A percentile compares a stretch with the other conserved stretches of the same genome.
Evolutionary conservation across 1,284 basidiomycete genomes (phyloP).

Genomic region (Malassezia yamatoensis): DNA sequence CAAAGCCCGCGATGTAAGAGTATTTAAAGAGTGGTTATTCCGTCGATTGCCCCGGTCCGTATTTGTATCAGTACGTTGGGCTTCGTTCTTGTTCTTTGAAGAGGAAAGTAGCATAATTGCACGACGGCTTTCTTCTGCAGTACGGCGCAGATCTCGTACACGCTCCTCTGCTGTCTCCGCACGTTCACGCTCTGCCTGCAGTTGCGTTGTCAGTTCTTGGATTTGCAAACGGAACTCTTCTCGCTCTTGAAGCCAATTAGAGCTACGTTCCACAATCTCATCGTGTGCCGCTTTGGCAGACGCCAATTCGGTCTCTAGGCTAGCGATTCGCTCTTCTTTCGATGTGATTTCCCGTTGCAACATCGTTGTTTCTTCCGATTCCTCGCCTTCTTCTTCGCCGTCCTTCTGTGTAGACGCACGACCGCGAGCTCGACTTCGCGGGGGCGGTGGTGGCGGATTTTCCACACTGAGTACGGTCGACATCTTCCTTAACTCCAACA

Average conservation of each 20-base stretch:
- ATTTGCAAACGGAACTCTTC: conserved; percentile 22
- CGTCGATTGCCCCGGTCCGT: conserved; percentile 28
- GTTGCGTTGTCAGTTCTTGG: conserved; percentile 17
- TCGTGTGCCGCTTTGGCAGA: conserved; percentile 27
- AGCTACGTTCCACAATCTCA: conserved; percentile 25
- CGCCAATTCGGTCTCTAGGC: conserved; percentile 25
- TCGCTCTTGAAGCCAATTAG: conserved; percentile 36
- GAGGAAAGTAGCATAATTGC: conserved; percentile 41
- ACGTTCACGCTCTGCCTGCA: conserved; percentile 17
- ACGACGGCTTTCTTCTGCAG: conserved; percentile 36
- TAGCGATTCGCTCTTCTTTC: conserved; percentile 11
- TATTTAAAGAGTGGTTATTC: neutral
- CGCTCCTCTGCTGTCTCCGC: conserved; percentile 33
- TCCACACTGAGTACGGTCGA: neutral
- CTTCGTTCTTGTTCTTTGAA: conserved; percentile 20
- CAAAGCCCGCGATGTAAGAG: conserved; percentile 1
- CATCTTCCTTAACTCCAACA: neutral
- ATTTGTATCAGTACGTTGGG: conserved; percentile 28
- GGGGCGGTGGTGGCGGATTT: conserved; percentile 10
- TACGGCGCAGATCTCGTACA: conserved; percentile 37
- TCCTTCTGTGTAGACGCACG: neutral
- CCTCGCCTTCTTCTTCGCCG: neutral
- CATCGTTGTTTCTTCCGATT: neutral
- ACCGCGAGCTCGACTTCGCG: conserved; percentile 9
- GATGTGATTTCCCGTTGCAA: neutral